phyloP scores from a whole-genome alignment of 495 filamentous ascomycete genomes.

The Penicillium manginii region DNA sequence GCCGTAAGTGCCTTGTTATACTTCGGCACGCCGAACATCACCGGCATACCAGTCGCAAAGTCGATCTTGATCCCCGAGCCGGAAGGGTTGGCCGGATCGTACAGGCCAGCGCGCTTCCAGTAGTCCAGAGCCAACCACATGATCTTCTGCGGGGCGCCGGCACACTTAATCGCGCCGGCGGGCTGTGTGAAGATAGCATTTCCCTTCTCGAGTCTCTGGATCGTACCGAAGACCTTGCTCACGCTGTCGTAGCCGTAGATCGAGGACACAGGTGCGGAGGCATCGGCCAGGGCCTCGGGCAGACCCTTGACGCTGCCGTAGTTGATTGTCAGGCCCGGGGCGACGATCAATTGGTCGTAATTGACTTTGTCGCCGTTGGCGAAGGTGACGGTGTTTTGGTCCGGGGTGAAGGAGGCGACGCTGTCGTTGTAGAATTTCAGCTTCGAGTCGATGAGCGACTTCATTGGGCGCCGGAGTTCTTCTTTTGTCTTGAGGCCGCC shows the following conservation, averaged over 20 bases:
- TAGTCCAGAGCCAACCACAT: slow-evolving; percentile 73
- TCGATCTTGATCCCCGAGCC: slow-evolving; percentile 59
- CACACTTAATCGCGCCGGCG: slow-evolving; percentile 67
- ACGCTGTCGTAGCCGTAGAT: slow-evolving; percentile 66
- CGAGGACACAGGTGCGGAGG: slow-evolving; percentile 60
- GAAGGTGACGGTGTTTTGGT: slow-evolving; percentile 61
- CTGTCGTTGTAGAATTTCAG: slow-evolving; percentile 62
- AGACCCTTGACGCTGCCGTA: slow-evolving; percentile 60
- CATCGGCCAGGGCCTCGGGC: slow-evolving; percentile 60
- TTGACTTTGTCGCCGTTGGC: slow-evolving; percentile 59
- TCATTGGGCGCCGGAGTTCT: slow-evolving; percentile 55
- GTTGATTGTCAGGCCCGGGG: slow-evolving; percentile 62
- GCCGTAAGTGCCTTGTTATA: slow-evolving; percentile 64
- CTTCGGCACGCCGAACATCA: slow-evolving; percentile 73
- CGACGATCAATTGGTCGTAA: slow-evolving; percentile 69
- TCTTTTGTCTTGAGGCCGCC: slow-evolving; percentile 64
- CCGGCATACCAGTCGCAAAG: slow-evolving; percentile 64
- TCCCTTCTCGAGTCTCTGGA: slow-evolving; percentile 58
- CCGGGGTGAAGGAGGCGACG: slow-evolving; percentile 57
- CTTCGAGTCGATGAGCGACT: slow-evolving; percentile 58
- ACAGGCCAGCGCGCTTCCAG: slow-evolving; percentile 64
- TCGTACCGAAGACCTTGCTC: slow-evolving; percentile 59
- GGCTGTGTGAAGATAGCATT: slow-evolving; percentile 73
- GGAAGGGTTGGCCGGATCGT: slow-evolving; percentile 46
- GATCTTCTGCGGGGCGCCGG: slow-evolving; percentile 70